Percentiles rank a stretch among this genome's conserved stretches.
Conservation (phyloP, 768 basidiomycete species). For the Boletus vinaceobasis region DNA sequence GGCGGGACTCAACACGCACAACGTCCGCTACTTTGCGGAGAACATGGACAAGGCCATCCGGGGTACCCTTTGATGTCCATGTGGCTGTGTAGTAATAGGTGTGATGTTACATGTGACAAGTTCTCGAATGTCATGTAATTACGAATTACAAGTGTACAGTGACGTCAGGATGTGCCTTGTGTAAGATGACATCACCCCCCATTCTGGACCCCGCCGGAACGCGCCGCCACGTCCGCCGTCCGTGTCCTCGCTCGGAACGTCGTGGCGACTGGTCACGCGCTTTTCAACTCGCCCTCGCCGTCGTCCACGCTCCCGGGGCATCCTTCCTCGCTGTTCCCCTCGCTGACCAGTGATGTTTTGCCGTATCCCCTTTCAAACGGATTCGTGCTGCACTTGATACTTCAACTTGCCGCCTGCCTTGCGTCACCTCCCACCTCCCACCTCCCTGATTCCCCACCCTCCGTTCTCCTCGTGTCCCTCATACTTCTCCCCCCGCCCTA, state of each 20-base stretch:
- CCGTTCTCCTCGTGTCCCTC: slow-evolving; percentile 29
- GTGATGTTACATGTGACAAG: not conserved
- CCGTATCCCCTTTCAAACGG: not conserved
- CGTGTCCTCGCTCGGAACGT: slow-evolving; percentile 9
- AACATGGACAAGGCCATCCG: slow-evolving; percentile 67
- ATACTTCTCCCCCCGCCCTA: slow-evolving; percentile 28
- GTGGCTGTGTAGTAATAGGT: slow-evolving; percentile 17
- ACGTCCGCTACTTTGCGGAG: slow-evolving; percentile 73
- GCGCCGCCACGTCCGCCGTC: slow-evolving; percentile 23
- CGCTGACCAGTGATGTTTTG: slow-evolving; percentile 15
- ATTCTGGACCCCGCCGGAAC: slow-evolving; percentile 29
- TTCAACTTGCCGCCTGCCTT: slow-evolving; percentile 13
- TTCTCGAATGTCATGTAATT: not conserved
- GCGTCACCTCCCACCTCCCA: slow-evolving; percentile 24
- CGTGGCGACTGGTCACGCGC: slow-evolving; percentile 20
- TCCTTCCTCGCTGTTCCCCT: slow-evolving; percentile 5
- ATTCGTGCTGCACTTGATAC: slow-evolving; percentile 17
- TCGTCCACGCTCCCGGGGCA: slow-evolving; percentile 23
- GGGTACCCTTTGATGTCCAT: slow-evolving; percentile 33
- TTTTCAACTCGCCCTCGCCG: slow-evolving; percentile 7
- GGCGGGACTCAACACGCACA: slow-evolving; percentile 83
- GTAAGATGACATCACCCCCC: slow-evolving; percentile 29
- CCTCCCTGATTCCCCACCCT: slow-evolving; percentile 18
- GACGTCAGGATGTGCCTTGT: slow-evolving; percentile 30
- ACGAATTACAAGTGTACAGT: not conserved